Percentiles rank a stretch among this genome's conserved stretches.
Evolutionary conservation across 2,329 filamentous ascomycete genomes (phyloP).

Genomic region (Alternaria solani): DNA sequence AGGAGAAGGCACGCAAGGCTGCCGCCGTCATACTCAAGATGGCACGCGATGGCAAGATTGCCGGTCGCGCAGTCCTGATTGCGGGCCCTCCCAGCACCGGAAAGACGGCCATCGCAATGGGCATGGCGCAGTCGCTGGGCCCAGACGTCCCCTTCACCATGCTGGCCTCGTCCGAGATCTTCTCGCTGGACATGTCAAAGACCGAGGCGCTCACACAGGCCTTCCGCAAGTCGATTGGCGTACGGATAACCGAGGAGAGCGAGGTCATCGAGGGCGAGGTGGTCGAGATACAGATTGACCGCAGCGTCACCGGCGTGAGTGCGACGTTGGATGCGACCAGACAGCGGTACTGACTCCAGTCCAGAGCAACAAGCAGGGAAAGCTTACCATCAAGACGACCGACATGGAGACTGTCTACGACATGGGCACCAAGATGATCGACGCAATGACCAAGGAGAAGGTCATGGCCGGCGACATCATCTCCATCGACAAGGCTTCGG

Average conservation of each 20-base stretch:
- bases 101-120: conserved; percentile 98
- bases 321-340: neutral
- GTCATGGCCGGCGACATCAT: conserved; percentile 99
- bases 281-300: conserved; percentile 97
- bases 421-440: conserved; percentile 99
- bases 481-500: conserved; percentile 97
- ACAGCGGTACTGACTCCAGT: conserved; percentile 17
- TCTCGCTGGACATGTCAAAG: conserved; percentile 99
- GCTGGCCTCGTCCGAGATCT: conserved; percentile 95
- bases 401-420: conserved; percentile 99
- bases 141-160: conserved; percentile 96
- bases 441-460: conserved; percentile 99
- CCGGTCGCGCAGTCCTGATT: conserved; percentile 91
- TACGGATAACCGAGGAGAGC: conserved; percentile 98
- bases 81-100: conserved; percentile 96
- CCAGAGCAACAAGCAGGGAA: conserved; percentile 92
- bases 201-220: conserved; percentile 97
- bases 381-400: conserved; percentile 98
- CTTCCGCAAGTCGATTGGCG: conserved; percentile 98
- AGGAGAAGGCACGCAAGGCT: conserved; percentile 95
- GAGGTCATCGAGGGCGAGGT: conserved; percentile 99
- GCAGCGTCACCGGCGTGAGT: conserved; percentile 84
- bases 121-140: conserved; percentile 95
- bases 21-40: conserved; percentile 97
- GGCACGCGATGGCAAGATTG: conserved; percentile 99